A percentile compares a stretch with the other conserved stretches of the same genome.
phyloP scores from a whole-genome alignment of 2,329 filamentous ascomycete genomes.

The Curvularia eragrostidis region DNA sequence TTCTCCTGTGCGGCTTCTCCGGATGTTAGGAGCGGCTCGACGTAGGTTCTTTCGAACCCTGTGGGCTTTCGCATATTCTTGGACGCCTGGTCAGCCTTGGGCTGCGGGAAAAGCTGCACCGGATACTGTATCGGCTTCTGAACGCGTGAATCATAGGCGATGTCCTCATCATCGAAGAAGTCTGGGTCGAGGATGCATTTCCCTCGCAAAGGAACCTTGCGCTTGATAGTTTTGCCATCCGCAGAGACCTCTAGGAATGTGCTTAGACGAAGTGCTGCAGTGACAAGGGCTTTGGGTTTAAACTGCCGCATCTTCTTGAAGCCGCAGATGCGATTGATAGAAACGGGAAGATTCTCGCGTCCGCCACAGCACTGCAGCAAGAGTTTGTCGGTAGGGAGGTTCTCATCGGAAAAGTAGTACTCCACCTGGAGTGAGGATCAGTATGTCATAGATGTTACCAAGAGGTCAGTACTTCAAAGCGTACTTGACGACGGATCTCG shows the following conservation, averaged over 20 bases:
- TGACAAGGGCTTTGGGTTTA: slow-evolving; percentile 50
- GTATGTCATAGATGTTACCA: background rate
- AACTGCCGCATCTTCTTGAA: slow-evolving; percentile 57
- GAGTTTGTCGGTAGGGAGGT: slow-evolving; percentile 53
- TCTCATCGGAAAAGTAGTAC: slow-evolving; percentile 59
- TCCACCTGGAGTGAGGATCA: slow-evolving; percentile 51
- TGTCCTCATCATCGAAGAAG: slow-evolving; percentile 34
- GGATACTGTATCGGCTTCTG: slow-evolving; percentile 32
- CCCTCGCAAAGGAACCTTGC: slow-evolving; percentile 50
- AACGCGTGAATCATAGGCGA: slow-evolving; percentile 41
- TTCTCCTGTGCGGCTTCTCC: slow-evolving; percentile 71
- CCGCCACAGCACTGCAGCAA: slow-evolving; percentile 52
- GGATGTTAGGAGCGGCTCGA: slow-evolving; percentile 79
- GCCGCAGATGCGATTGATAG: slow-evolving; percentile 52
- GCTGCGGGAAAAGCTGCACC: slow-evolving; percentile 16
- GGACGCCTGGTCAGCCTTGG: slow-evolving; percentile 31
- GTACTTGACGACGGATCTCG: slow-evolving; percentile 41
- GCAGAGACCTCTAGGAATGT: slow-evolving; percentile 51
- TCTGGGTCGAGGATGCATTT: slow-evolving; percentile 39
- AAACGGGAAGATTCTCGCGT: slow-evolving; percentile 53
- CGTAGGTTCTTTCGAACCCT: slow-evolving; percentile 71
- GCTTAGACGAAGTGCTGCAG: slow-evolving; percentile 52
- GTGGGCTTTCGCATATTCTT: slow-evolving; percentile 54
- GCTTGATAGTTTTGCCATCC: slow-evolving; percentile 53
- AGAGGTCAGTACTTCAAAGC: background rate